phyloP scores from a whole-genome alignment of 2,329 filamentous ascomycete species.

The Alternaria triticina region DNA sequence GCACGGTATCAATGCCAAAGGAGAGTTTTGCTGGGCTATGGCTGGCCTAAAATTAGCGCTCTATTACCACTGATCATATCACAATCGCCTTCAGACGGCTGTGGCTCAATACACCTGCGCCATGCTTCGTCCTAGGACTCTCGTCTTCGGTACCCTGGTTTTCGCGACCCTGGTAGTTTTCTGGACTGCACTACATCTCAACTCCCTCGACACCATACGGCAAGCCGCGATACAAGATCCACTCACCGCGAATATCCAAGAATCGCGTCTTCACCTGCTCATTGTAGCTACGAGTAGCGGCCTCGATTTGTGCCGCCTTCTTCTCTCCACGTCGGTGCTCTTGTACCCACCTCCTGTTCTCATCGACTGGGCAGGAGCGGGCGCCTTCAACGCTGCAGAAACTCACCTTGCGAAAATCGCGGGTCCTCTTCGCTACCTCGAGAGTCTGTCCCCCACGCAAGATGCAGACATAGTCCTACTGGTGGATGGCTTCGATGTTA shows the following conservation, averaged over 20 bases:
- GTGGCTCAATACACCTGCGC: conserved; percentile 1
- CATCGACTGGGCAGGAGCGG: conserved; percentile 2
- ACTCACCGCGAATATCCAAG: neutral
- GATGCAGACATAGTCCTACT: conserved; percentile 1
- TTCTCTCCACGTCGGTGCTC: neutral
- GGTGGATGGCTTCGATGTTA: conserved; percentile 2
- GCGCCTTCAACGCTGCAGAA: neutral
- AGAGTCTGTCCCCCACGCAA: neutral
- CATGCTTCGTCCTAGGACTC: conserved; percentile 1
- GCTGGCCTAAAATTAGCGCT: neutral
- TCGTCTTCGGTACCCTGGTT: neutral
- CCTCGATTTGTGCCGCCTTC: conserved; percentile 1
- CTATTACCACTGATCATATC: neutral
- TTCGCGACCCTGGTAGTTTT: neutral
- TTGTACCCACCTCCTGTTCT: conserved; percentile 1
- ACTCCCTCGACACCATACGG: neutral
- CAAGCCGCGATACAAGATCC: neutral
- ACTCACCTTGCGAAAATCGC: conserved; percentile 3
- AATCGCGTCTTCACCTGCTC: conserved; percentile 1
- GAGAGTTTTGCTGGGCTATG: neutral
- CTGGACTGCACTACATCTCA: neutral
- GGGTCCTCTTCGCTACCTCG: conserved; percentile 1
- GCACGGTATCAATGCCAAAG: neutral
- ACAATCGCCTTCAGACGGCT: neutral
- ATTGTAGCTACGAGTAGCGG: conserved; percentile 2